Conservation (phyloP, 1,284 basidiomycete species). For the Rhodotorula sp. region DNA sequence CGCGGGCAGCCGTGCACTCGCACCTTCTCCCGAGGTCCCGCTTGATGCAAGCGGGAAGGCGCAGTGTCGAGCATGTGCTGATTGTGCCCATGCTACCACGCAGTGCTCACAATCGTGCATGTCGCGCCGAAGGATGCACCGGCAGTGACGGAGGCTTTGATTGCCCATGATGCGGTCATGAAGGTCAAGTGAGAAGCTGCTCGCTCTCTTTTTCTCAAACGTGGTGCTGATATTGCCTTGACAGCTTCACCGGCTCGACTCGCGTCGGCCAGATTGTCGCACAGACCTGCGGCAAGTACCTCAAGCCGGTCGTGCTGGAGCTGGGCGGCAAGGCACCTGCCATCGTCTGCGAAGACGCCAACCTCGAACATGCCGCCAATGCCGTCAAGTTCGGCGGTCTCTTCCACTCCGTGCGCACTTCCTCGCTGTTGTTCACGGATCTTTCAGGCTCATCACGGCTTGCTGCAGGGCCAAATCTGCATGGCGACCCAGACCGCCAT, state of each 20-base stretch:
- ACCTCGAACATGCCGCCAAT: slow-evolving; percentile 55
- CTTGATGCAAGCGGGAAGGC: not conserved
- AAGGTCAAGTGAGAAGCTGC: slow-evolving; percentile 50
- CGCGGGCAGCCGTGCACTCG: no score
- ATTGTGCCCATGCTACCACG: no score
- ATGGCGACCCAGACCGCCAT: slow-evolving; percentile 37
- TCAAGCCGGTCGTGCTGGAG: slow-evolving; percentile 54
- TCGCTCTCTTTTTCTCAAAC: not conserved
- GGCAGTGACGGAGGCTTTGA: slow-evolving; percentile 57
- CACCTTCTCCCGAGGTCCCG: not conserved
- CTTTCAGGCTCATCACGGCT: no score
- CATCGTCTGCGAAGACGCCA: slow-evolving; percentile 63
- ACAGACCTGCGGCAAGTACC: slow-evolving; percentile 50
- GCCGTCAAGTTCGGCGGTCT: slow-evolving; percentile 62
- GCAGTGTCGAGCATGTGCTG: not conserved
- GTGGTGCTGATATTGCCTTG: no score
- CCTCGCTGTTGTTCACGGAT: not conserved
- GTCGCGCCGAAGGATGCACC: slow-evolving; percentile 58
- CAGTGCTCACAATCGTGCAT: slow-evolving; percentile 62
- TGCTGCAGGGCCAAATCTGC: slow-evolving; percentile 54
- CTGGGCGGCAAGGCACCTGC: slow-evolving; percentile 56
- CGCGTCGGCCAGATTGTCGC: slow-evolving; percentile 50
- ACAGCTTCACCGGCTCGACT: slow-evolving; percentile 55
- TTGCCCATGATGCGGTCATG: slow-evolving; percentile 60
- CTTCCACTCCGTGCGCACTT: slow-evolving; percentile 55